Evolutionary conservation across 108 stramenopile species (phyloP).

Genomic region (Bacterosira constricta): DNA sequence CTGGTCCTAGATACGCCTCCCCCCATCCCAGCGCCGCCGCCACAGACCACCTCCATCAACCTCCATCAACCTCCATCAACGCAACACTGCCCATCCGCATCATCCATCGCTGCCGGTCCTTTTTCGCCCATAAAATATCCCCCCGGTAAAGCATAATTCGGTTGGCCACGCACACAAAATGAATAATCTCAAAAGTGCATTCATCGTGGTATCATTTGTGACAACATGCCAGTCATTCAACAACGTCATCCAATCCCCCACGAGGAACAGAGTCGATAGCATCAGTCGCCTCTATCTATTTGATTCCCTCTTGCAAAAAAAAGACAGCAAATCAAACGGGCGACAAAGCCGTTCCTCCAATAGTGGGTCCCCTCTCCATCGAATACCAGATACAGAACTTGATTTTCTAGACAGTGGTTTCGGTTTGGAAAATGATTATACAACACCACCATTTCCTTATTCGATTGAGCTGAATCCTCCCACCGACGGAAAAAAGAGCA

Average conservation of each 20-base stretch:
- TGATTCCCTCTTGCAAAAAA: neutral
- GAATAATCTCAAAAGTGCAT: neutral
- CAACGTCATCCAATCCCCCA: neutral
- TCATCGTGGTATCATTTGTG: neutral
- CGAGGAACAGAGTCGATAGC: neutral
- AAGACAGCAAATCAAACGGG: neutral
- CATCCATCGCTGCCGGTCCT: too few relatives aligned
- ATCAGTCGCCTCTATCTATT: slow-evolving; percentile 3
- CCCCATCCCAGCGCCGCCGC: too few relatives aligned
- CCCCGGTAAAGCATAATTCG: too few relatives aligned
- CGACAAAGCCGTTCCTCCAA: neutral
- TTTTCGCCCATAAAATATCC: too few relatives aligned
- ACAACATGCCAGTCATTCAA: neutral
- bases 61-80: too few relatives aligned
- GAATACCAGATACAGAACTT: slow-evolving; percentile 32
- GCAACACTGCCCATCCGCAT: too few relatives aligned
- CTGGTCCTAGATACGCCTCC: too few relatives aligned
- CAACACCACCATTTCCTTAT: slow-evolving; percentile 27
- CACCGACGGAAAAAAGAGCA: neutral
- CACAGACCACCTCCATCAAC: too few relatives aligned
- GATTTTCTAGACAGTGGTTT: slow-evolving; percentile 18
- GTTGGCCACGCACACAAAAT: too few relatives aligned
- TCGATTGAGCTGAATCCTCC: slow-evolving; percentile 14
- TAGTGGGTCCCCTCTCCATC: neutral
- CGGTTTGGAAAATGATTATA: neutral